phyloP scores from a whole-genome alignment of 1,284 basidiomycete species.

The Ustilago hordei region DNA sequence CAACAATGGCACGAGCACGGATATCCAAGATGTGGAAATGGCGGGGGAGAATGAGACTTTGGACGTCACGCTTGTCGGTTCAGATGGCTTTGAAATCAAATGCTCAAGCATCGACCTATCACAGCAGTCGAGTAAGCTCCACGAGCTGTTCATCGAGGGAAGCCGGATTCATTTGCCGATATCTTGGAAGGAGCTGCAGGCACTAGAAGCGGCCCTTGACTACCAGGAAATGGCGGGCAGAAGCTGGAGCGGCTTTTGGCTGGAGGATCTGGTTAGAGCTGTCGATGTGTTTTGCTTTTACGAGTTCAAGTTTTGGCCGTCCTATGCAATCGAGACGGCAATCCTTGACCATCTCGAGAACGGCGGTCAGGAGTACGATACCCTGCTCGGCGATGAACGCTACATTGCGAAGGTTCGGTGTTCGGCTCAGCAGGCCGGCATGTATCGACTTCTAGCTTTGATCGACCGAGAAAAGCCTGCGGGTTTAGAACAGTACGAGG shows the following conservation, averaged over 20 bases:
- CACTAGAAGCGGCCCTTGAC: not conserved
- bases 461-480: not conserved
- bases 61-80: not conserved
- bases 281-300: constrained; percentile 9
- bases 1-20: not conserved
- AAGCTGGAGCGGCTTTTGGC: not conserved
- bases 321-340: not conserved
- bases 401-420: not conserved
- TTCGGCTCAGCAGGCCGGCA: not conserved
- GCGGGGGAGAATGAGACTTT: not conserved
- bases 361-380: not conserved
- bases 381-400: not conserved
- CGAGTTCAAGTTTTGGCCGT: not conserved
- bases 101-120: not conserved
- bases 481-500: not conserved
- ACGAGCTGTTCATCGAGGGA: not conserved
- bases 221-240: not conserved
- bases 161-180: not conserved
- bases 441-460: not conserved
- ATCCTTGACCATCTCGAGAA: constrained; percentile 1
- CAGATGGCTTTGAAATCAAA: not conserved
- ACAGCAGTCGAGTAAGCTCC: not conserved
- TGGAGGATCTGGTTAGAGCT: not conserved
- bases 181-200: not conserved
- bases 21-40: not conserved